Base-by-base conservation (phyloP, 176 grass and related monocot species). In the Oryza longistaminata region DNA sequence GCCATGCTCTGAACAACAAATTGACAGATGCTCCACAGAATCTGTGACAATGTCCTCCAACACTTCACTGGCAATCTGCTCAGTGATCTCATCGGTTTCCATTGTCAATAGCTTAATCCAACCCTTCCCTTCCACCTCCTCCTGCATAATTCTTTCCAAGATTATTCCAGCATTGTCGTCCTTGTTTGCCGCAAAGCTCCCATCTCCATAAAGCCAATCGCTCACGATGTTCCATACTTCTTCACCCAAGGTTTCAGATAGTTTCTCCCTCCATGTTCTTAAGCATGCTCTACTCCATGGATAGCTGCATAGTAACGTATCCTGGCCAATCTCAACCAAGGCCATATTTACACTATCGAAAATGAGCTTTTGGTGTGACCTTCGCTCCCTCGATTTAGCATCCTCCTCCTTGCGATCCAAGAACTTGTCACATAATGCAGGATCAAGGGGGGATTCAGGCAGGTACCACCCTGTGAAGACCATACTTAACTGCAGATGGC, bases 351-450 rank as follows among this genome's bases (percentile, higher is more conserved):
- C 96, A 70, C 82, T 91, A 70, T 98, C 91, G 43, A 98, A 96
- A 58, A 98, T 45, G 40, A 98, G 88, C 89, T 87, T 94, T 77
- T 95, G 85, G 80, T 89, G 94, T 2, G 96, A 94, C 37, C 93
- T 85, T 69, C 90, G 89, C 86, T 98, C 91, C 76, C 87, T 89
- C 4, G 85, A 95, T 65, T 90, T 95, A 27, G 85, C 91, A 8
- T 83, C 83, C 79, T 98, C 96, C 66, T 90, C 89, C 76, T 92
- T 95, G 39, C 80, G 90, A 71, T 92, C 88, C 79, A 95, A 73
- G 60, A 98, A 89, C 46, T 89, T 85, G 43, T 94, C 91, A 7
- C 94, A 81, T 68, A 96, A 83, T 25, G 64, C 71, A 27, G 91
- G 93, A 39, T 96, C 80, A 60, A 98, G 77, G 66, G 96, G 91